Base-by-base conservation (phyloP, 768 basidiomycete genomes). In the Collybia sordida region DNA sequence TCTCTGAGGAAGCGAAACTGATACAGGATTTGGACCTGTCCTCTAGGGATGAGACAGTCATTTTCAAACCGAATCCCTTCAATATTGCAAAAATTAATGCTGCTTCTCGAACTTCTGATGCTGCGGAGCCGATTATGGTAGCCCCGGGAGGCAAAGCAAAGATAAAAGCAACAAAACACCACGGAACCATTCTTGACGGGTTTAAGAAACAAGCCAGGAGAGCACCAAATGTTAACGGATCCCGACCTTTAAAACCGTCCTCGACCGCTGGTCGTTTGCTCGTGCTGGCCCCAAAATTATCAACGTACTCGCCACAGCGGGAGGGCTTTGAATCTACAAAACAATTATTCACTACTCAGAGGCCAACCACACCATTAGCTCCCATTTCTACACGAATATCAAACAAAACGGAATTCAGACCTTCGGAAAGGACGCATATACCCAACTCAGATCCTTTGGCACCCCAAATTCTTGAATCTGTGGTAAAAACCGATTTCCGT, bases 21-120 rank as follows among this genome's bases (percentile, higher is more conserved):
- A 39, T 80, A 42, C 66, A 74, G 2, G 81, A 83, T 19, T 62
- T 90, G 42, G 86, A 90, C 55, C 65, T 90, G 1, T 77, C 84
- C 0, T 59, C 69, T 1, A 73, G 89, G 17, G 68, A 79, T 45
- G 89, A 90, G 46, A 64, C 72, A 25, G 88, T 84, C 1, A 62
- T 70, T 5, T 90, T 83, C 69, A 86, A 81, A 43, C 80, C 87
- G 0, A 91, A 90, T 59, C 90, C 90, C 0, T 92, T 88, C 78
- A 81, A 79, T 48, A 89, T 92, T 49, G 89, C 90, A 3, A 86
- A 83, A 58, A 82, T 88, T 24, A 92, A 92, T 55, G 90, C 89
- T 37, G 79, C 80, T 0, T 72, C 74, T 27, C 79, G 88, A 11
- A 45, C 64, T 28, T 42, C 23, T 36, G 8, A 35, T 21, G 14